These are phyloP conservation scores for Trapa incisa DNA, from an alignment of 345 rosid species.

Conservation along the genomic window DNA sequence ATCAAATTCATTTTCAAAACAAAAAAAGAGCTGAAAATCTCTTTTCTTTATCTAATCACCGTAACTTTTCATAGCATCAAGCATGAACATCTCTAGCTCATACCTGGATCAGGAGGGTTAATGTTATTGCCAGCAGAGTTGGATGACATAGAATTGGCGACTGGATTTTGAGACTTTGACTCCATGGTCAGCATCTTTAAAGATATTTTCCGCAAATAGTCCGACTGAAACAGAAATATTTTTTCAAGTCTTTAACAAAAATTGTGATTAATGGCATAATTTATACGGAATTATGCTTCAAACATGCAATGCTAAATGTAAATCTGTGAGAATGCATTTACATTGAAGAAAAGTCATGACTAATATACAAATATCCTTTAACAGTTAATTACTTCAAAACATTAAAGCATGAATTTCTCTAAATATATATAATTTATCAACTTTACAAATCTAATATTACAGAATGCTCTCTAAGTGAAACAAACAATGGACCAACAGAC, in stretches of 20 bases:
- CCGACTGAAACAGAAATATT: conserved; percentile 34
- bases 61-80: not conserved
- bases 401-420: not conserved
- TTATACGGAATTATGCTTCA: not conserved
- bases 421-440: not conserved
- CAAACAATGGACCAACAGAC: conserved; percentile 16
- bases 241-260: no score
- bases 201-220: conserved; percentile 69
- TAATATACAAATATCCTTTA: not conserved
- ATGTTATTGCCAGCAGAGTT: not conserved
- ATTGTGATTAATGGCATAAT: not conserved
- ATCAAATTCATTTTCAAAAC: not conserved
- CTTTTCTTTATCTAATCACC: not conserved
- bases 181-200: conserved; percentile 78
- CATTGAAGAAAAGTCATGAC: not conserved
- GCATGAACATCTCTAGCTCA: not conserved
- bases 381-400: not conserved
- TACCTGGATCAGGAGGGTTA: conserved; percentile 4
- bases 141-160: not conserved
- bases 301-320: not conserved
- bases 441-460: not conserved
- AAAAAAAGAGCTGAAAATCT: not conserved
- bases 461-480: not conserved
- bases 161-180: conserved; percentile 10
- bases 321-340: not conserved